Conservation (phyloP, 495 filamentous ascomycete genomes). For the Monascus purpureus region DNA sequence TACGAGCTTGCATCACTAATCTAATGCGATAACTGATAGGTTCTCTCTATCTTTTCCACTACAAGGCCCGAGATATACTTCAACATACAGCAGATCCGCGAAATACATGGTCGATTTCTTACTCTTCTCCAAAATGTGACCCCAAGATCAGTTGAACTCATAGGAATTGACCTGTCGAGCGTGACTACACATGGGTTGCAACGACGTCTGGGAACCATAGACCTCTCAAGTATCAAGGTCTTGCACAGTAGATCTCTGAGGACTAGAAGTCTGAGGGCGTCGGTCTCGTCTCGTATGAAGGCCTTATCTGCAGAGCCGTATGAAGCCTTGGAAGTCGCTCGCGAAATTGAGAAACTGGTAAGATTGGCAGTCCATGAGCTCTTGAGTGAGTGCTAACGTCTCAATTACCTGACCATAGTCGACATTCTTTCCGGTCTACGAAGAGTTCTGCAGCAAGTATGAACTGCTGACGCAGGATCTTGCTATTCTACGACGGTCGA, state of each 20-base stretch:
- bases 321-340: conserved; percentile 61
- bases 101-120: conserved; percentile 31
- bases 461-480: conserved; percentile 69
- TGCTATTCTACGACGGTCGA: conserved; percentile 47
- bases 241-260: conserved; percentile 19
- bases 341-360: conserved; percentile 64
- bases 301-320: conserved; percentile 51
- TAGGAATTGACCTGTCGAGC: conserved; percentile 8
- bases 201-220: conserved; percentile 11
- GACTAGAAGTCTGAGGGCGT: conserved; percentile 13
- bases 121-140: conserved; percentile 16
- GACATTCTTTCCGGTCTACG: conserved; percentile 68
- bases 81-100: conserved; percentile 28
- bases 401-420: conserved; percentile 36
- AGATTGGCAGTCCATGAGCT: too few relatives aligned
- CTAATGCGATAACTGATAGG: conserved; percentile 7
- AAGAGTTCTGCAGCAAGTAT: conserved; percentile 78
- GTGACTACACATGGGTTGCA: conserved; percentile 9
- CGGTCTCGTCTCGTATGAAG: conserved; percentile 14
- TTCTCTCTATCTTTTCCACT: conserved; percentile 22
- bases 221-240: conserved; percentile 14
- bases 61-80: conserved; percentile 24
- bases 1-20: background rate
- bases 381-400: conserved; percentile 1
- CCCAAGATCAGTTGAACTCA: conserved; percentile 12